Evolutionary conservation across 495 filamentous ascomycete species (phyloP), one percentile per base, ranked within the genome.

Genomic region (Aspergillus haitiensis): DNA sequence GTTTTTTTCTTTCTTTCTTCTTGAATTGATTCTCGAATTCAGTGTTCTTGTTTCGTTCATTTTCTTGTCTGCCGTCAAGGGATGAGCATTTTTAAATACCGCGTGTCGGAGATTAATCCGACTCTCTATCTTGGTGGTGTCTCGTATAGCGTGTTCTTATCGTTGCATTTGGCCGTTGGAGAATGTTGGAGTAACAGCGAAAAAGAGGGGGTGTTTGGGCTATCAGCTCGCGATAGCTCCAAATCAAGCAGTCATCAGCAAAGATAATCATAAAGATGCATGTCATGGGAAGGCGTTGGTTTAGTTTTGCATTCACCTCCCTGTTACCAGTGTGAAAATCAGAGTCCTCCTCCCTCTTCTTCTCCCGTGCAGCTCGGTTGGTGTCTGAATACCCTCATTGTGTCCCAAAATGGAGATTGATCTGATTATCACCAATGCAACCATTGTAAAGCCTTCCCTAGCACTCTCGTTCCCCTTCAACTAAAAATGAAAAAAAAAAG

Each of bases 401-500:
- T 16, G 4, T n/a, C 44, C 44, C 44, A 21, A 47, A 47, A 47
- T 55, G 52, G 56, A 61, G 7, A 58, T 65, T 37, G 58, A 61
- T 7, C 53, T 65, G 34, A 61, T 65, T 51, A 51, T 65, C 44
- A 61, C 36, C 36, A 61, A 65, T 50, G 58, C 62, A 7, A 65
- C 62, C 8, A 61, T 65, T 39, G 62, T 65, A 64, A 56, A 6
- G 6, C 36, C 18, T 46, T 21, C 31, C 46, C 34, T n/a, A 54
- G 4, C 37, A 34, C 36, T 1, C 45, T 15, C 2, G 6, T 33
- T 33, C n/a, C 18, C 34, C 10, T 0, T 13, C 9, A 31, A 31
- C 15, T 13, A 18, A 18, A 18, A 47, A 47, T 6, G 15, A 10
- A 35, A 55, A n/a, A n/a, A n/a, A n/a, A n/a, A n/a, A n/a, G n/a